Evolutionary conservation across 2,329 filamentous ascomycete genomes (phyloP), one percentile per base, ranked within the genome.

Genomic region (Chalara sp.): DNA sequence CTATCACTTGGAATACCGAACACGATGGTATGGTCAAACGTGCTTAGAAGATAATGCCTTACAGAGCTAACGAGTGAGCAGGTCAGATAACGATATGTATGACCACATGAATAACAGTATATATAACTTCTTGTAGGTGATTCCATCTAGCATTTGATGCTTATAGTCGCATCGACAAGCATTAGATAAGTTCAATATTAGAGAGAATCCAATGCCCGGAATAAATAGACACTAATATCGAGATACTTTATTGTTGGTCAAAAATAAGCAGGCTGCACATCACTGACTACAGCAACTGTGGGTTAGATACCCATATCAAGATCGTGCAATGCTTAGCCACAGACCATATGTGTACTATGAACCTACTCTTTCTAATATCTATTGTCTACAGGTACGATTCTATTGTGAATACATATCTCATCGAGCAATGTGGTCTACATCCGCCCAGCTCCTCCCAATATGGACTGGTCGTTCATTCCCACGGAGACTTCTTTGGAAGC

Each of bases 11-110:
- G 87, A 93, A 58, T 95, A 95, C 66, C 78, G 89, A 51, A 95
- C 90, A 53, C 72, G 91, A 81, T 96, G 91, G 90, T 90, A 61
- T 40, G 56, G 56, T 47, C 21, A 21, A 21, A 21, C 21, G 21
- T 21, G 21, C 21, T 21, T 21, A 21, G 21, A 21, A 21, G 21
- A 21, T 21, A 21, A 21, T 21, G 3, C 21, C 21, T 21, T 21
- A 21, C 21, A 21, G 21, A 54, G 54, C 46, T 30, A 32, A 39
- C 11, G 30, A 37, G 28, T 45, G 48, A 41, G 51, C 54, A 91
- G 89, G 89, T 84, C 81, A 67, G 90, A 96, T 69, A 95, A 95
- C 65, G 90, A 96, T 72, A 93, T 95, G 87, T 96, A 93, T 68
- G 79, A 88, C 54, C 92, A 97, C 66, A 82, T 95, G 76, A 96